Base-by-base conservation (phyloP, 306 rosid species). In the Trichosanthes truncata region DNA sequence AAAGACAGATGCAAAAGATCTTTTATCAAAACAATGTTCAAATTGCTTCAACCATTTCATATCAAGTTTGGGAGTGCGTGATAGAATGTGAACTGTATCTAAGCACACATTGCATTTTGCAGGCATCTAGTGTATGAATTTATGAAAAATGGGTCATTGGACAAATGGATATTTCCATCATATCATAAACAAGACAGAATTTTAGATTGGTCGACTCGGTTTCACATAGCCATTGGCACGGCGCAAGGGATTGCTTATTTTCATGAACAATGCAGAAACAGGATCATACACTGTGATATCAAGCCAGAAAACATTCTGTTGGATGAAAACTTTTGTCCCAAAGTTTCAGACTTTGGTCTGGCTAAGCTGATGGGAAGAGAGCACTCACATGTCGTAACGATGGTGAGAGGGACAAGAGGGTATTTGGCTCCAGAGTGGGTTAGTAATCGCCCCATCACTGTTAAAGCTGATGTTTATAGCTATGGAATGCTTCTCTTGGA, bases 351-450 rank as follows among this genome's bases (percentile, higher is more conserved):
- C 77, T 94, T 94, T 74, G 98, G 98, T 73, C 88, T 94, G 45
- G 98, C 98, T 21, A 94, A 94, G 86, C 66, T 94, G 87, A 94
- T 94, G 97, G 94, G 89, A 65, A 90, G 97, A 89, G 97, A 92
- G 83, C 96, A 92, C 85, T 94, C 97, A 20, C 96, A 94, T 53
- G 98, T 94, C 59, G 90, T 94, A 38, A 94, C 98, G 40, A 94
- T 94, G 98, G 84, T 94, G 10, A 86, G 98, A 88, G 98, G 98
- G 73, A 94, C 98, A 3, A 90, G 98, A 85, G 98, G 98, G 63
- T 92, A 94, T 84, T 86, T 94, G 82, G 97, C 98, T 65, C 98
- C 98, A 8, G 98, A 94, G 81, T 94, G 98, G 98, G 87, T 94
- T 74, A 86, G 96, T 81, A 94, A 94, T 81, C 94, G 97, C 66